Conservation (phyloP, 148 eudicot species). For the Fagopyrum tataricum region DNA sequence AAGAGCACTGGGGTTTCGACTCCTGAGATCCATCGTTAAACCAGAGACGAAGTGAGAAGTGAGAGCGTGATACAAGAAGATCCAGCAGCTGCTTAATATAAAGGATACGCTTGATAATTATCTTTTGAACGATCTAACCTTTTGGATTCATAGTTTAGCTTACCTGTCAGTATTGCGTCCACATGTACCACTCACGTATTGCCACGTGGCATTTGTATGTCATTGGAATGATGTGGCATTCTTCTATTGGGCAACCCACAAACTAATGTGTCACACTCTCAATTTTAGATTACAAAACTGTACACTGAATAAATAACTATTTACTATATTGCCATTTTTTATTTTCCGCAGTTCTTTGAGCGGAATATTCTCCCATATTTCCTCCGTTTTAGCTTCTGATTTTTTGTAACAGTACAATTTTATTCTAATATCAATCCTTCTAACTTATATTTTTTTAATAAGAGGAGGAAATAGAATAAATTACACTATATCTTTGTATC, state of each 20-base stretch:
- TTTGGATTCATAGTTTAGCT: not conserved
- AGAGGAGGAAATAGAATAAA: not conserved
- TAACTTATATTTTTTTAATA: no score
- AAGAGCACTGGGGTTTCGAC: conserved; percentile 48
- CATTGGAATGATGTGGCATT: conserved; percentile 11
- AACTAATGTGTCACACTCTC: no score
- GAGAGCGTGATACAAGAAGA: not conserved
- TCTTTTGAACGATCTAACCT: not conserved
- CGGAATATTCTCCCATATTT: not conserved
- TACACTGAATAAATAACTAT: not conserved
- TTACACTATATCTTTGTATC: no score
- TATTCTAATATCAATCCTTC: no score
- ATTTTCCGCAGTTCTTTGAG: no score
- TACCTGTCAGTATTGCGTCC: conserved; percentile 12
- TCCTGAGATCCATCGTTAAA: conserved; percentile 42
- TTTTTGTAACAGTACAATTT: not conserved
- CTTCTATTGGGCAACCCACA: no score
- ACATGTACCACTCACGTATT: conserved; percentile 20
- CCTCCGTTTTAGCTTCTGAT: not conserved
- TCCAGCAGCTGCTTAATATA: conserved; percentile 10
- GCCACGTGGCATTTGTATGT: conserved; percentile 32
- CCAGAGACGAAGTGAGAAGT: not conserved
- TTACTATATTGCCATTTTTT: no score
- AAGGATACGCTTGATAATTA: not conserved
- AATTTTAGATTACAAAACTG: not conserved